Conservation (phyloP, 352 stramenopile genomes). For the Globisporangium sylvaticum region DNA sequence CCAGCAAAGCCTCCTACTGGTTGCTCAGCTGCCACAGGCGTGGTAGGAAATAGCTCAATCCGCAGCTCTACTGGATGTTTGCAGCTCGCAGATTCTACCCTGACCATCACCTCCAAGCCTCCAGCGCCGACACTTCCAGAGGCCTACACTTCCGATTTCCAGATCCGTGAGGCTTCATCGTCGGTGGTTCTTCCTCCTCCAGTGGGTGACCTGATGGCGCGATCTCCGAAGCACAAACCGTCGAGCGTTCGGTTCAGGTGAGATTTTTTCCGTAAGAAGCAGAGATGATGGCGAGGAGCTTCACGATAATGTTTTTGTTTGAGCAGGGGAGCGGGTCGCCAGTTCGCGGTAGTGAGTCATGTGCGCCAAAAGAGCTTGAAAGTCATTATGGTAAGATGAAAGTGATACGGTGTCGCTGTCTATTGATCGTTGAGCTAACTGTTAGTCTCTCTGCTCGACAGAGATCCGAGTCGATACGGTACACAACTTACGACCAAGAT, state of each 20-base stretch:
- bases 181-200: slow-evolving; percentile 38
- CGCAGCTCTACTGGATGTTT: not conserved
- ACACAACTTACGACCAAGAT: slow-evolving; percentile 43
- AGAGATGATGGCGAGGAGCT: not conserved
- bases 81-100: slow-evolving; percentile 11
- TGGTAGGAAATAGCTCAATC: not conserved
- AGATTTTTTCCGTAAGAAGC: not conserved
- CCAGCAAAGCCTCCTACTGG: slow-evolving; percentile 1
- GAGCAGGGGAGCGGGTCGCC: slow-evolving; percentile 40
- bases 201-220: slow-evolving; percentile 28
- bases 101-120: slow-evolving; percentile 15
- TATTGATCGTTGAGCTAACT: not conserved
- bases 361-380: slow-evolving; percentile 18
- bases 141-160: not conserved
- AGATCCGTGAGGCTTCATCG: slow-evolving; percentile 14
- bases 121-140: slow-evolving; percentile 25
- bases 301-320: not conserved
- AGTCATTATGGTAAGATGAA: slow-evolving; percentile 36
- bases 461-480: slow-evolving; percentile 29
- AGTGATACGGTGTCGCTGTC: not conserved
- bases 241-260: slow-evolving; percentile 46
- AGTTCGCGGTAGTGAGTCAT: slow-evolving; percentile 47
- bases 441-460: slow-evolving; percentile 7
- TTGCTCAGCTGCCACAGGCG: not conserved
- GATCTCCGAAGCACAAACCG: slow-evolving; percentile 45